Conservation (phyloP, 2,329 filamentous ascomycete genomes). For the Diplocarpon rosae region DNA sequence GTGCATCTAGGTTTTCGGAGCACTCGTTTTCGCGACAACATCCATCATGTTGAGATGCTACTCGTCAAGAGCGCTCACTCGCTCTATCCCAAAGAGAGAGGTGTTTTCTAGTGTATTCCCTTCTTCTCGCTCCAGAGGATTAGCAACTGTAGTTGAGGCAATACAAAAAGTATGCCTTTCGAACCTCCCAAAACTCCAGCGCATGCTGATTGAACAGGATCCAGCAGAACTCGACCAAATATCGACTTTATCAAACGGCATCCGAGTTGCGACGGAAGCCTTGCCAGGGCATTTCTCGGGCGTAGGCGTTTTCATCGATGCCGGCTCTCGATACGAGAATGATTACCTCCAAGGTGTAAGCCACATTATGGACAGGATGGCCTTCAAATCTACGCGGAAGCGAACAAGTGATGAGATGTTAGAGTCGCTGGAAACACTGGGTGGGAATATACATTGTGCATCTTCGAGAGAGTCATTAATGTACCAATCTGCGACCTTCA, state of each 20-base stretch:
- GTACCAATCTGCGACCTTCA: slow-evolving; percentile 98
- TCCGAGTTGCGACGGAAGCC: slow-evolving; percentile 90
- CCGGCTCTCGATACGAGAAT: slow-evolving; percentile 89
- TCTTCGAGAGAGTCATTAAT: slow-evolving; percentile 93
- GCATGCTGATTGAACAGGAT: slow-evolving; percentile 43
- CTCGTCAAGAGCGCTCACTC: slow-evolving; percentile 19
- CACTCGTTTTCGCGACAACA: too few species aligned
- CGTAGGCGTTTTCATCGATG: slow-evolving; percentile 91
- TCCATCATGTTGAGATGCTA: slow-evolving; percentile 24
- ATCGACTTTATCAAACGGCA: slow-evolving; percentile 80
- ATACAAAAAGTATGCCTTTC: slow-evolving; percentile 26
- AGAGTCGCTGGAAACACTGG: slow-evolving; percentile 75
- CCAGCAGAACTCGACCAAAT: slow-evolving; percentile 79
- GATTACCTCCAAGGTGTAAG: slow-evolving; percentile 75
- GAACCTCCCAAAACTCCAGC: background rate
- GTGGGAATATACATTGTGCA: slow-evolving; percentile 94
- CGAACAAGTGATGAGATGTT: slow-evolving; percentile 75
- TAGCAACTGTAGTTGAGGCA: slow-evolving; percentile 25
- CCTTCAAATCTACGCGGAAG: slow-evolving; percentile 77
- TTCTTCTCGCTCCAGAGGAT: slow-evolving; percentile 21
- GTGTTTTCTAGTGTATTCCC: slow-evolving; percentile 14
- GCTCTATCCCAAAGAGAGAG: slow-evolving; percentile 12
- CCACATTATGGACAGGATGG: slow-evolving; percentile 90
- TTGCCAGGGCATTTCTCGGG: slow-evolving; percentile 90
- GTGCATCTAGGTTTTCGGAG: too few species aligned